phyloP scores from a whole-genome alignment of 345 rosid species.

The Litchi chinensis region DNA sequence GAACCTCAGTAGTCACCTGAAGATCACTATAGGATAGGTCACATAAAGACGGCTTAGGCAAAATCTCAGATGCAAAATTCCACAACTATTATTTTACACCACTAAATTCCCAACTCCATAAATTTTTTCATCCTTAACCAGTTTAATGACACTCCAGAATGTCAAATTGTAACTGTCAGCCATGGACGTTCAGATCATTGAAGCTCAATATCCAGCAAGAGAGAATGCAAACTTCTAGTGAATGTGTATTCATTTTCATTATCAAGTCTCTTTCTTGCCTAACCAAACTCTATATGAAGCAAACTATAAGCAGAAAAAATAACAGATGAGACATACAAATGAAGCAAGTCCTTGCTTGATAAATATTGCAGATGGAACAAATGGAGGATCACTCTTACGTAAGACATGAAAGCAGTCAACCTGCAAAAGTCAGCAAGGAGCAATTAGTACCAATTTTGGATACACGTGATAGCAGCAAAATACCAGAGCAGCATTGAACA shows the following conservation, averaged over 20 bases:
- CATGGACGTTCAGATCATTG: background rate
- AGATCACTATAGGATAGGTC: too few relatives aligned
- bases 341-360: constrained; percentile 92
- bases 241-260: background rate
- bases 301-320: constrained; percentile 15
- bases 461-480: constrained; percentile 5
- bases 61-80: background rate
- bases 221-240: background rate
- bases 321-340: constrained; percentile 60
- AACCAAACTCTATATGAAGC: constrained; percentile 6
- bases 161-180: background rate
- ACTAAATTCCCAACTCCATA: background rate
- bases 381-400: constrained; percentile 94
- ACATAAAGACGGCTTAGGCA: background rate
- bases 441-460: background rate
- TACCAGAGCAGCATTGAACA: background rate
- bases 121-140: background rate
- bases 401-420: constrained; percentile 99
- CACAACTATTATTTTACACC: background rate
- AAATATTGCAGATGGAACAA: constrained; percentile 74
- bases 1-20: too few relatives aligned
- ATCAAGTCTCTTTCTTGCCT: background rate
- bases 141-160: background rate
- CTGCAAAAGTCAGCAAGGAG: constrained; percentile 41
- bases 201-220: background rate